These are phyloP conservation scores for Alternaria angustiovoidea DNA, from an alignment of 2,329 filamentous ascomycete genomes.

Conservation along the genomic window DNA sequence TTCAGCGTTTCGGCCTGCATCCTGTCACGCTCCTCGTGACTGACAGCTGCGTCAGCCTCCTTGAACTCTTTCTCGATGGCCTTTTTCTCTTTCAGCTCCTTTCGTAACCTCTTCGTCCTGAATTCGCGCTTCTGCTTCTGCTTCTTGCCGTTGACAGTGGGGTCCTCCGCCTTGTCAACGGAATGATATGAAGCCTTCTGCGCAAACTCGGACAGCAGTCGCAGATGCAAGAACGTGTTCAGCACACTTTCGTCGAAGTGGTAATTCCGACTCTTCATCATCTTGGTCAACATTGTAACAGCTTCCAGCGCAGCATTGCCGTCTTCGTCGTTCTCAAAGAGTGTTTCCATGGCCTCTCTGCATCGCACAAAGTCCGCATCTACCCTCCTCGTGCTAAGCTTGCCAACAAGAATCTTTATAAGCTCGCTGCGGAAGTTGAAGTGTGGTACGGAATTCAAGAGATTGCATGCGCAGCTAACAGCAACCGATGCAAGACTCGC, in stretches of 20 bases:
- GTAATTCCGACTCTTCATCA: constrained; percentile 91
- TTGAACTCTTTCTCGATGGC: constrained; percentile 91
- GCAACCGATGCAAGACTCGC: constrained; percentile 73
- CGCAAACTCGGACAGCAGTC: constrained; percentile 85
- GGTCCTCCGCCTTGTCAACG: constrained; percentile 69
- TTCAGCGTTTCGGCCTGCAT: constrained; percentile 97
- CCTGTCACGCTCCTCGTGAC: constrained; percentile 88
- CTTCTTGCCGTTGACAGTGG: constrained; percentile 62
- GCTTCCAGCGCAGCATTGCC: constrained; percentile 88
- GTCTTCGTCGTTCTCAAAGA: constrained; percentile 89
- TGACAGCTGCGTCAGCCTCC: constrained; percentile 88
- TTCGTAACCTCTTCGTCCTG: constrained; percentile 86
- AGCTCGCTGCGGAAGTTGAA: constrained; percentile 96
- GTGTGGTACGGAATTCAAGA: constrained; percentile 85
- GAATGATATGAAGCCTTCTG: constrained; percentile 81
- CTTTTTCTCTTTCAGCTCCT: constrained; percentile 84
- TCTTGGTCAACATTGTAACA: constrained; percentile 83
- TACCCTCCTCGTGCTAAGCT: constrained; percentile 75
- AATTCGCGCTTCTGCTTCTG: constrained; percentile 81
- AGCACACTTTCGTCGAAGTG: constrained; percentile 83
- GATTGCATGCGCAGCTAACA: constrained; percentile 82
- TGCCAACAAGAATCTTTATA: constrained; percentile 84
- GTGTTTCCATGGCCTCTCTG: constrained; percentile 76
- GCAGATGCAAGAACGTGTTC: constrained; percentile 89
- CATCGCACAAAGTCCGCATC: constrained; percentile 82